phyloP scores from a whole-genome alignment of 257 asterid species.

The Voacanga thouarsii region DNA sequence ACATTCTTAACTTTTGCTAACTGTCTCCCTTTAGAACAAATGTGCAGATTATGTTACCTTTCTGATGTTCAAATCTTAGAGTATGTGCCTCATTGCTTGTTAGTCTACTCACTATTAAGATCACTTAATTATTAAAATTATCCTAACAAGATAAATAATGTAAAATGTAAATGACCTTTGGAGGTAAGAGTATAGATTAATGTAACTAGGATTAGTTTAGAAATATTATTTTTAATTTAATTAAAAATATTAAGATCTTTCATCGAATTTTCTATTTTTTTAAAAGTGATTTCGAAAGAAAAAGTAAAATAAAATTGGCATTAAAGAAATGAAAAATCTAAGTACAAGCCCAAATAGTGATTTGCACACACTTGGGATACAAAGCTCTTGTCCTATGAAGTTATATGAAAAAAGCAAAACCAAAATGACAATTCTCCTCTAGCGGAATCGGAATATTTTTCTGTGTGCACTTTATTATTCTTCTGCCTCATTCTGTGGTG shows the following conservation, averaged over 20 bases:
- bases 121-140: no score
- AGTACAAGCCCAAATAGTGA: not conserved
- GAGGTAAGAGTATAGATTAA: no score
- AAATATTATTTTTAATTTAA: not conserved
- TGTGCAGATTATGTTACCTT: no score
- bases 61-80: no score
- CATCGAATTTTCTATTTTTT: not conserved
- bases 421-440: not conserved
- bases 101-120: no score
- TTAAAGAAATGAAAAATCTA: not conserved
- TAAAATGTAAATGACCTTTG: no score
- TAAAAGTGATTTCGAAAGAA: not conserved
- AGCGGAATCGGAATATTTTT: not conserved
- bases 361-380: not conserved
- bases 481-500: not conserved
- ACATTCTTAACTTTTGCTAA: no score
- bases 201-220: no score
- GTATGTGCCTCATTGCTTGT: no score
- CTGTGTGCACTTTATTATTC: conserved; percentile 11
- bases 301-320: not conserved
- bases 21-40: no score
- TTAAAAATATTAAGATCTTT: not conserved
- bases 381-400: not conserved
- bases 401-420: not conserved
- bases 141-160: no score